A percentile compares a stretch with the other conserved stretches of the same genome.
Conservation (phyloP, 192 early-diverging fungal genomes). For the Entophlyctis luteolus region DNA sequence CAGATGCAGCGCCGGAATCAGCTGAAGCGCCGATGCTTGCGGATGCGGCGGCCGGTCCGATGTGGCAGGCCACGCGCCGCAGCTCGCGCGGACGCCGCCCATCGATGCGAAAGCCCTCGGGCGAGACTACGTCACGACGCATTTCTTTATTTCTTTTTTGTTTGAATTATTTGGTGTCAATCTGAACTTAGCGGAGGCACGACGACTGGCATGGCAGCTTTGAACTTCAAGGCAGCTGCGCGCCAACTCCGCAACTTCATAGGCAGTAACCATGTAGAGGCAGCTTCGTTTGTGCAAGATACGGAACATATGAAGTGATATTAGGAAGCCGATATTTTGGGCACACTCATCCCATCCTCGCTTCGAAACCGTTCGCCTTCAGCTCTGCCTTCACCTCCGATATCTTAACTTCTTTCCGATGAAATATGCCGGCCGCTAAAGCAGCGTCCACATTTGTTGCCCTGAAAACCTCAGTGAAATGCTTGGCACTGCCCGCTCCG, state of each 20-base stretch:
- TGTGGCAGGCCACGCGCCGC: slow-evolving; percentile 74
- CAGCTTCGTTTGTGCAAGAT: too few relatives aligned
- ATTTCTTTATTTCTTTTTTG: background rate
- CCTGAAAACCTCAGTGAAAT: slow-evolving; percentile 87
- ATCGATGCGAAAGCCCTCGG: slow-evolving; percentile 80
- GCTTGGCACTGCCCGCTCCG: slow-evolving; percentile 82
- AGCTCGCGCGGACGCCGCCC: slow-evolving; percentile 87
- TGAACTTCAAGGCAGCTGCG: too few relatives aligned
- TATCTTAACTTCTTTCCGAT: slow-evolving; percentile 90
- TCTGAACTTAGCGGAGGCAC: too few relatives aligned
- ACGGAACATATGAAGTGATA: too few relatives aligned
- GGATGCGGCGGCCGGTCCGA: slow-evolving; percentile 46
- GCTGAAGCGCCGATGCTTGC: slow-evolving; percentile 91
- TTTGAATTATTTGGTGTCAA: background rate
- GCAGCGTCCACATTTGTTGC: slow-evolving; percentile 89
- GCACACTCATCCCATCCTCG: too few relatives aligned
- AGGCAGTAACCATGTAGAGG: too few relatives aligned
- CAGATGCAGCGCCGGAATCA: slow-evolving; percentile 41
- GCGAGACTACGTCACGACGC: slow-evolving; percentile 7
- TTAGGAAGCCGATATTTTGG: too few relatives aligned
- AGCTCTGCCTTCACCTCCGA: slow-evolving; percentile 76
- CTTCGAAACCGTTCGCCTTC: slow-evolving; percentile 32
- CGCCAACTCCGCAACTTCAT: too few relatives aligned
- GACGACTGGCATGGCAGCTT: too few relatives aligned
- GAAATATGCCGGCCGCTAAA: slow-evolving; percentile 97